phyloP scores from a whole-genome alignment of 164 flowering plant species.

The Vitis rotundifolia region DNA sequence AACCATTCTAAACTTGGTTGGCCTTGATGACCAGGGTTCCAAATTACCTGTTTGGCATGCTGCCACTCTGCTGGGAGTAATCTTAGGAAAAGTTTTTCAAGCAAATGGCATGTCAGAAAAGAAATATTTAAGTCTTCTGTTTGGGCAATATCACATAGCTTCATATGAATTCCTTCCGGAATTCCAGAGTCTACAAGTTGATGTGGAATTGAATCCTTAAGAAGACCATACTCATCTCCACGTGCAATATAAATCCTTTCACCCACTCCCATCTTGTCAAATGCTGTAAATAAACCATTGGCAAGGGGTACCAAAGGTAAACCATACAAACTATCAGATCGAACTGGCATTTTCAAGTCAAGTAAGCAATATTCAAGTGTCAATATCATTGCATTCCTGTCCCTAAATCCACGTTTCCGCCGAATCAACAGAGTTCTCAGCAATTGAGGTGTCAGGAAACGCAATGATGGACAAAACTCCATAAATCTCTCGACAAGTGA shows the following conservation, averaged over 20 bases:
- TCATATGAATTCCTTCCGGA: conserved; percentile 59
- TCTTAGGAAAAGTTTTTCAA: conserved; percentile 68
- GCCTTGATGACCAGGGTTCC: conserved; percentile 76
- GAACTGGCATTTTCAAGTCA: conserved; percentile 51
- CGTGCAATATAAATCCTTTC: conserved; percentile 72
- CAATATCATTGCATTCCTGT: conserved; percentile 64
- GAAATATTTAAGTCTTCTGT: conserved; percentile 62
- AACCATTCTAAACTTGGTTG: conserved; percentile 92
- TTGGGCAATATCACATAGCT: conserved; percentile 65
- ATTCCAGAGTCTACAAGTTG: conserved; percentile 66
- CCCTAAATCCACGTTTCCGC: conserved; percentile 71
- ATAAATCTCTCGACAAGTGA: conserved; percentile 61
- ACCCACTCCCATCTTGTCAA: conserved; percentile 59
- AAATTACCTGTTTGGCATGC: conserved; percentile 60
- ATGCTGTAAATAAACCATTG: conserved; percentile 66
- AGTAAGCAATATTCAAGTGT: conserved; percentile 84
- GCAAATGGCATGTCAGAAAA: conserved; percentile 62
- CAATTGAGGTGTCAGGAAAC: conserved; percentile 74
- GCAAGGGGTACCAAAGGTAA: conserved; percentile 89
- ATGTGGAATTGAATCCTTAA: conserved; percentile 69
- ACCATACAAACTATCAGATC: conserved; percentile 54
- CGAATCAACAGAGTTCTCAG: conserved; percentile 74
- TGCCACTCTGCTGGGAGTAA: conserved; percentile 85
- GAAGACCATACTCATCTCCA: conserved; percentile 77
- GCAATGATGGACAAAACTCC: conserved; percentile 72